Percentiles rank a stretch among this genome's conserved stretches.
These are phyloP conservation scores for Aureobasidium subglaciale DNA, from an alignment of 2,329 filamentous ascomycete genomes.

Conservation along the genomic window DNA sequence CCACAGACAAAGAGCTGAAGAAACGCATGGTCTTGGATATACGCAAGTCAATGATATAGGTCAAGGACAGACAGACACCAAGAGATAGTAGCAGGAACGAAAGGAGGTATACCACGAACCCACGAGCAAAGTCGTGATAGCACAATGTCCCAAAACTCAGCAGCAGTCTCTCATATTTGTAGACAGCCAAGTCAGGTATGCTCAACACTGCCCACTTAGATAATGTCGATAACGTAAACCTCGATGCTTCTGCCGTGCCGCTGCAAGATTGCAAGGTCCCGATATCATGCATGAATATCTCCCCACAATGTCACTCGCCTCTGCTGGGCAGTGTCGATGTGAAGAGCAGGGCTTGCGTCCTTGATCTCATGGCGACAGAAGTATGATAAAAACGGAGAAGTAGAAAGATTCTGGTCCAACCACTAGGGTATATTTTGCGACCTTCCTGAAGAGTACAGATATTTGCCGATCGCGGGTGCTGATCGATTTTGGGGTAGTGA, in stretches of 20 bases:
- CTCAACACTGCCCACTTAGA: background rate
- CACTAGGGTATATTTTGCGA: slow-evolving; percentile 9
- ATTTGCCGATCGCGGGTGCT: background rate
- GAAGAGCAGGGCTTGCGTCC: background rate
- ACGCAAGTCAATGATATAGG: background rate
- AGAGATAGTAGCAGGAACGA: background rate
- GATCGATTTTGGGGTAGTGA: background rate
- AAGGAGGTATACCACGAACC: background rate
- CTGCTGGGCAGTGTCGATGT: background rate
- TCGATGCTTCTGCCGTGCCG: background rate
- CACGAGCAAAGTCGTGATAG: background rate
- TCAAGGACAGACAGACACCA: background rate
- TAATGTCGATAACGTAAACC: slow-evolving; percentile 6
- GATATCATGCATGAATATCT: slow-evolving; percentile 9
- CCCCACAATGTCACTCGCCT: background rate
- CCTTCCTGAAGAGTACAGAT: background rate
- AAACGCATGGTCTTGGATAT: slow-evolving; percentile 4
- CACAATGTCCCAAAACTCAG: background rate
- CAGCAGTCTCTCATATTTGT: slow-evolving; percentile 6
- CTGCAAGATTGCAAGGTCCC: slow-evolving; percentile 1
- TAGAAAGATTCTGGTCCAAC: background rate
- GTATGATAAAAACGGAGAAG: background rate
- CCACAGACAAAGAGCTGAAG: slow-evolving; percentile 2
- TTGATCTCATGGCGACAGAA: background rate
- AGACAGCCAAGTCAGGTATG: background rate